These are phyloP conservation scores for Pelargonium australe DNA, from an alignment of 441 rosid species.

Conservation along the genomic window DNA sequence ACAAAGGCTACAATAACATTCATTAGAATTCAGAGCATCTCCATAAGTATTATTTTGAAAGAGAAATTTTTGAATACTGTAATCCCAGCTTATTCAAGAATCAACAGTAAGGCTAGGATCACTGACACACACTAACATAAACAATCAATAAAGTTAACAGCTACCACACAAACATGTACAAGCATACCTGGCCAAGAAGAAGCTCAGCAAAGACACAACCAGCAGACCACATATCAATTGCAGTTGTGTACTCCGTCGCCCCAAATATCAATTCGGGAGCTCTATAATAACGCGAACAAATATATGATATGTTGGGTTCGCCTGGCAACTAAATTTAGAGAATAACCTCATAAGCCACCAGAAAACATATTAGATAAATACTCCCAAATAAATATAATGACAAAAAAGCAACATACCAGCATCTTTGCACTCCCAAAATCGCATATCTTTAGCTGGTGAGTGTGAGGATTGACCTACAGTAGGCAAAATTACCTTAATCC, in stretches of 20 bases:
- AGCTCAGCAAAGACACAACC: slow-evolving; percentile 99
- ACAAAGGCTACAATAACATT: slow-evolving; percentile 52
- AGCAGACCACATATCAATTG: slow-evolving; percentile 99
- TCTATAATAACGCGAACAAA: slow-evolving; percentile 95
- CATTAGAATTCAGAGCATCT: no score
- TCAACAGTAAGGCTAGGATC: no score
- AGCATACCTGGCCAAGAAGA: slow-evolving; percentile 84
- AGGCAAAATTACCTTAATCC: no score
- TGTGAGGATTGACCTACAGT: slow-evolving; percentile 81
- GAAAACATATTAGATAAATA: no score
- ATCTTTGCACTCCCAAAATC: slow-evolving; percentile 99
- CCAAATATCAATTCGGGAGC: slow-evolving; percentile 99
- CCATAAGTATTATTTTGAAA: no score
- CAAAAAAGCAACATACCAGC: slow-evolving; percentile 47
- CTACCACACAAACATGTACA: slow-evolving; percentile 2
- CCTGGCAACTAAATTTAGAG: slow-evolving; percentile 64
- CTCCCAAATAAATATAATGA: not conserved
- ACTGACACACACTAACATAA: no score
- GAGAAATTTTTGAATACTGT: no score
- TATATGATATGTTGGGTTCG: slow-evolving; percentile 94
- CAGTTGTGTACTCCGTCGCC: slow-evolving; percentile 95
- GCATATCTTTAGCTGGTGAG: slow-evolving; percentile 93
- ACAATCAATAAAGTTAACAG: not conserved
- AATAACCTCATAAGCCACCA: no score
- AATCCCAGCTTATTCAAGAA: no score